phyloP scores from a whole-genome alignment of 192 early-diverging fungal species.

The Jimgerdemannia lactiflua region DNA sequence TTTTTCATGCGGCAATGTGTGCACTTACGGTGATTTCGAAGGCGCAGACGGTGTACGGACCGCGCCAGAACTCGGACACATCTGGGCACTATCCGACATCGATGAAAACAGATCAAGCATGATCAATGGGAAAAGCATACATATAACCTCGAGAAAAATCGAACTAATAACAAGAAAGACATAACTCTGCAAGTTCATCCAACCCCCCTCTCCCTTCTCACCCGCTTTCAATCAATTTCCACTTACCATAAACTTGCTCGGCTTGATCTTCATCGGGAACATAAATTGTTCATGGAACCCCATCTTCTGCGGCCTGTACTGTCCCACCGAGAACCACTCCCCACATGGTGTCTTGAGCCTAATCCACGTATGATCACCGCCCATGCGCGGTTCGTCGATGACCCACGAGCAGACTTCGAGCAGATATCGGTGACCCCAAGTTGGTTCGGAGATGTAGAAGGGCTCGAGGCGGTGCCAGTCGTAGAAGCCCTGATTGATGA shows the following conservation, averaged over 20 bases:
- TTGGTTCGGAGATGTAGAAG: background rate
- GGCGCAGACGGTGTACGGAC: background rate
- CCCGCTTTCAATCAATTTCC: background rate
- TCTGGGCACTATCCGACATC: background rate
- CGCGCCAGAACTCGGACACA: conserved; percentile 2
- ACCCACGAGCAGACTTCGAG: conserved; percentile 6
- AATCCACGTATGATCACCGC: conserved; percentile 3
- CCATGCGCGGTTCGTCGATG: conserved; percentile 3
- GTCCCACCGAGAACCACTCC: background rate
- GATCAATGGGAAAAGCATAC: background rate
- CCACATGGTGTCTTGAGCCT: background rate
- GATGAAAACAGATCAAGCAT: too few relatives aligned
- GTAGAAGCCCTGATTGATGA: background rate
- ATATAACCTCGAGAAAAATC: background rate
- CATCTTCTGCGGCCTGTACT: conserved; percentile 5
- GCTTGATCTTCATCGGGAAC: conserved; percentile 6
- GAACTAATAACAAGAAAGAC: too few relatives aligned
- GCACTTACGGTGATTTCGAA: conserved; percentile 3
- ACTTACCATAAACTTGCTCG: conserved; percentile 5
- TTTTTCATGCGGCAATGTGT: background rate
- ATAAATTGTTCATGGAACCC: conserved; percentile 4
- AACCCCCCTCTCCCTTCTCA: too few relatives aligned
- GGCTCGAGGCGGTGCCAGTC: conserved; percentile 5
- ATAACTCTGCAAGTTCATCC: too few relatives aligned
- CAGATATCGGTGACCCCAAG: conserved; percentile 2